These are phyloP conservation scores for Penstemon davidsonii DNA, from an alignment of 257 asterid genomes.

Conservation along the genomic window DNA sequence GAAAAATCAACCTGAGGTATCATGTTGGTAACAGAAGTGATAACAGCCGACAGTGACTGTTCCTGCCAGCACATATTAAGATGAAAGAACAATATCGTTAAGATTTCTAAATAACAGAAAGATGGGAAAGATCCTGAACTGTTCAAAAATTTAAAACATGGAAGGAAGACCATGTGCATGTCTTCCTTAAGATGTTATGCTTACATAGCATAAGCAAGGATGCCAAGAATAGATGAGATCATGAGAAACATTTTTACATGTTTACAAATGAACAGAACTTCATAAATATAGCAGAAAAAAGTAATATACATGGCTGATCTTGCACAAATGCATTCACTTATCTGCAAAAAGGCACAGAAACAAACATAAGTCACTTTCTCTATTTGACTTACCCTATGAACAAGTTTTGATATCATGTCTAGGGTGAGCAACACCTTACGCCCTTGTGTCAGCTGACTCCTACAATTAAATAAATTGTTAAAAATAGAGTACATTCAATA, in stretches of 20 bases:
- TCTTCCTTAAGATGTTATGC: conserved; percentile 3
- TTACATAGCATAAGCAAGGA: conserved; percentile 14
- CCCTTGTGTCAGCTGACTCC: conserved; percentile 95
- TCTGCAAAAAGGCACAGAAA: conserved; percentile 16
- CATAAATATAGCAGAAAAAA: conserved; percentile 1
- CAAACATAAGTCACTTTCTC: conserved; percentile 10
- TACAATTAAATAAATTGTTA: conserved; percentile 31
- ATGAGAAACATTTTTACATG: conserved; percentile 19
- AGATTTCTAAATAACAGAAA: conserved; percentile 16
- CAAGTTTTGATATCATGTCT: conserved; percentile 87
- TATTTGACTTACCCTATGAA: conserved; percentile 58
- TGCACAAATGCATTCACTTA: conserved; percentile 17
- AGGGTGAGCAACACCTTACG: conserved; percentile 85
- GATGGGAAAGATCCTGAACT: neutral
- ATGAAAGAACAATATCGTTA: neutral
- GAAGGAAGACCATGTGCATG: conserved; percentile 11
- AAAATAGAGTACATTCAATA: conserved; percentile 26
- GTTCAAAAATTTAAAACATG: neutral
- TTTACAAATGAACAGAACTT: conserved; percentile 10
- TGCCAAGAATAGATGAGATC: conserved; percentile 3
- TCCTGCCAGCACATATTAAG: conserved; percentile 57
- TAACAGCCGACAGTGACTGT: conserved; percentile 86
- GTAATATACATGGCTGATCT: neutral
- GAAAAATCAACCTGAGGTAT: conserved; percentile 83
- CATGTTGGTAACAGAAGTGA: conserved; percentile 90